These are phyloP conservation scores for Asclepias syriaca DNA, from an alignment of 257 asterid genomes.

Conservation along the genomic window DNA sequence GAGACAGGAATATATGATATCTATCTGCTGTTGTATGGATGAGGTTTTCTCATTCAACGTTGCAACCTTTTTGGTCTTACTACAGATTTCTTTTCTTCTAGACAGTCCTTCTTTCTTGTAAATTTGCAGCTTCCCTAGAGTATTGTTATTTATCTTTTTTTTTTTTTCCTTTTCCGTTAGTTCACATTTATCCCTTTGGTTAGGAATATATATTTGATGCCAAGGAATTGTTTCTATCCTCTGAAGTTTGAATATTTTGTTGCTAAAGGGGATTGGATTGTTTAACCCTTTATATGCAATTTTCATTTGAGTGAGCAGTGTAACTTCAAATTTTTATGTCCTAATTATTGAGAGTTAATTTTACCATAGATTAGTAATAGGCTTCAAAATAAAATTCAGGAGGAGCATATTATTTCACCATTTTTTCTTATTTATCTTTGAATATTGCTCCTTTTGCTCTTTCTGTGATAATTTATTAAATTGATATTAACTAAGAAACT, in stretches of 20 bases:
- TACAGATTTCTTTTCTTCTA: not conserved
- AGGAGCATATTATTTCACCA: not conserved
- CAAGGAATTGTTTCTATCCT: not conserved
- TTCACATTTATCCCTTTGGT: not conserved
- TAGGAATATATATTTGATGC: not conserved
- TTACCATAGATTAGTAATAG: not conserved
- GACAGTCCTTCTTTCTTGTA: not conserved
- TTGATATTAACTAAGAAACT: not conserved
- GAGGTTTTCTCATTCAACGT: not conserved
- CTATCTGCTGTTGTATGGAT: not conserved
- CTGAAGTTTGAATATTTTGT: not conserved
- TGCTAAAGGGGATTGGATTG: not conserved
- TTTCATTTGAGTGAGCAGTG: not conserved
- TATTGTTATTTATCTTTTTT: not conserved
- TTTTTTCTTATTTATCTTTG: not conserved
- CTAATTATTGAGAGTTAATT: not conserved
- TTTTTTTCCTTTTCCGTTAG: no score
- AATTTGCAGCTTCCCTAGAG: not conserved
- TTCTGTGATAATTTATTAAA: not conserved
- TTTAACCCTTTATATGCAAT: not conserved
- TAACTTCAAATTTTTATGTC: not conserved
- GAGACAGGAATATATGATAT: not conserved
- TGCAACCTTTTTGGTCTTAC: not conserved
- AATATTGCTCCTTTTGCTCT: not conserved
- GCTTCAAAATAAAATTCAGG: not conserved